Evolutionary conservation across 257 asterid species (phyloP).

Genomic region (Nicotiana sylvestris): DNA sequence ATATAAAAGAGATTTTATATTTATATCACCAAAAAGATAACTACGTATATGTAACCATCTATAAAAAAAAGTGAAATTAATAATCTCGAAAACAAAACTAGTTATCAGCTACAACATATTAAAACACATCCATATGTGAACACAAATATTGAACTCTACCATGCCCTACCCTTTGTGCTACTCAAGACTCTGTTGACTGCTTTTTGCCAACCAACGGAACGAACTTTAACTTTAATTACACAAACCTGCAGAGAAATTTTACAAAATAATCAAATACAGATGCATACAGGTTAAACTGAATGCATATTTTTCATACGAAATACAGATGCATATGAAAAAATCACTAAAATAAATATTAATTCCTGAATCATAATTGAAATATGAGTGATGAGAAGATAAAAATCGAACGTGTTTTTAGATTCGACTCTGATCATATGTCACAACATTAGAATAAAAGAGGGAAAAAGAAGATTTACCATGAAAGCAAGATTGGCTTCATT

Average conservation of each 20-base stretch:
- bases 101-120: neutral
- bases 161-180: neutral
- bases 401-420: neutral
- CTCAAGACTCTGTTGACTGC: slow-evolving; percentile 7
- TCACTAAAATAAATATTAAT: neutral
- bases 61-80: too few species aligned
- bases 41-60: neutral
- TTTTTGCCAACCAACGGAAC: slow-evolving; percentile 10
- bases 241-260: neutral
- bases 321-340: too few species aligned
- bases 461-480: neutral
- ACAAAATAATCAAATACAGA: neutral
- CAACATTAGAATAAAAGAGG: too few species aligned
- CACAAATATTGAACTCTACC: neutral
- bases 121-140: neutral
- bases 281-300: too few species aligned
- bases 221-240: neutral
- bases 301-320: neutral
- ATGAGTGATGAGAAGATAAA: neutral
- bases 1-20: neutral
- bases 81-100: neutral
- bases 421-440: too few species aligned
- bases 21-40: neutral
- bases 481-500: slow-evolving; percentile 9
- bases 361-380: neutral